Evolutionary conservation across 345 rosid species (phyloP).

Genomic region (Cardamine occulta): DNA sequence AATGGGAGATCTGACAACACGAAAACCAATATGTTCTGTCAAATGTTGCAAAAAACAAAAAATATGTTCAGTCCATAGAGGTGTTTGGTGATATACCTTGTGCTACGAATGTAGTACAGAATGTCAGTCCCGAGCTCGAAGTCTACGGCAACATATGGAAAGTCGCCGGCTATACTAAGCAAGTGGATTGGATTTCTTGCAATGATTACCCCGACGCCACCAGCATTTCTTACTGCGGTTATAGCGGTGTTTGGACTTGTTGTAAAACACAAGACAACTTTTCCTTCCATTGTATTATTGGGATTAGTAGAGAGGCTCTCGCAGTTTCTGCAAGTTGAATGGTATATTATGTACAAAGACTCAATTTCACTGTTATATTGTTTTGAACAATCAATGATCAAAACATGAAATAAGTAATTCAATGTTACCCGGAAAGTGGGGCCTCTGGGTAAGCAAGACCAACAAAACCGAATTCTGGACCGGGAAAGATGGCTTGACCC

Average conservation of each 20-base stretch:
- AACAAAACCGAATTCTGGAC: slow-evolving; percentile 48
- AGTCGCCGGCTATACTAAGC: slow-evolving; percentile 30
- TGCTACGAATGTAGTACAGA: slow-evolving; percentile 24
- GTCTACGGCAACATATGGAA: slow-evolving; percentile 30
- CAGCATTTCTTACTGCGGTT: slow-evolving; percentile 45
- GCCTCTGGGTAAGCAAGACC: slow-evolving; percentile 45
- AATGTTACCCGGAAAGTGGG: slow-evolving; percentile 10
- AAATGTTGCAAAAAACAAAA: neutral
- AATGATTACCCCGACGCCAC: slow-evolving; percentile 61
- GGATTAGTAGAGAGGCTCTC: neutral
- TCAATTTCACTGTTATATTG: neutral
- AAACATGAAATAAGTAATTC: neutral
- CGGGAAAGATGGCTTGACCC: slow-evolving; percentile 61
- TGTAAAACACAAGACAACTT: slow-evolving; percentile 64
- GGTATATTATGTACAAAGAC: neutral
- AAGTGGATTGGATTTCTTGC: slow-evolving; percentile 58
- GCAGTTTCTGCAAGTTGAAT: neutral
- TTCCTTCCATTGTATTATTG: slow-evolving; percentile 46
- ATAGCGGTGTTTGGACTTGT: slow-evolving; percentile 33
- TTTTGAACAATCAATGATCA: neutral
- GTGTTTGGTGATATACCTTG: neutral
- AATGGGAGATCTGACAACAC: slow-evolving; percentile 1
- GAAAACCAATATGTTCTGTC: neutral
- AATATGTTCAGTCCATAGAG: neutral
- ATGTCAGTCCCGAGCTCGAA: slow-evolving; percentile 37